Conservation (phyloP, 2,329 filamentous ascomycete genomes). For the Fusarium domesticum region DNA sequence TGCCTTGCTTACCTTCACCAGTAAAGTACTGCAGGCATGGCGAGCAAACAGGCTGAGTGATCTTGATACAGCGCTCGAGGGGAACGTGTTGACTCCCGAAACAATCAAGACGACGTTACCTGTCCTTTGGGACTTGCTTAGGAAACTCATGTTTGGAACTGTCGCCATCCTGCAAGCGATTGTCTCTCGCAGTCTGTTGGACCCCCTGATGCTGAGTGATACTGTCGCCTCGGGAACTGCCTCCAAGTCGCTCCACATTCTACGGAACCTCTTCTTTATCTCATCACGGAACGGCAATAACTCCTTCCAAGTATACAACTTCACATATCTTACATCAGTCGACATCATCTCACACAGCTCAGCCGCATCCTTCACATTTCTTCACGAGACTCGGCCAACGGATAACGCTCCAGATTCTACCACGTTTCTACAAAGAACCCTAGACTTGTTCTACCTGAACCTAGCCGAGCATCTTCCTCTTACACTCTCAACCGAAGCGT, state of each 20-base stretch:
- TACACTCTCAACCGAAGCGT: conserved; percentile 61
- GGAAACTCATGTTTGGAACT: conserved; percentile 70
- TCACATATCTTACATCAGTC: conserved; percentile 77
- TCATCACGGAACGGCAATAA: conserved; percentile 69
- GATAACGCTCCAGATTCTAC: conserved; percentile 32
- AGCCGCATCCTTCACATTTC: conserved; percentile 61
- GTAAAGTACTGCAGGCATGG: conserved; percentile 69
- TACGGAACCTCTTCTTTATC: conserved; percentile 80
- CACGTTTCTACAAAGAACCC: conserved; percentile 57
- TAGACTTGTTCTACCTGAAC: conserved; percentile 89
- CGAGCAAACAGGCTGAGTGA: conserved; percentile 68
- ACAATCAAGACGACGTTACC: conserved; percentile 66
- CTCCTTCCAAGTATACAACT: conserved; percentile 79
- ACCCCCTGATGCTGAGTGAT: conserved; percentile 45
- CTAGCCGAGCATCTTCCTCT: conserved; percentile 79
- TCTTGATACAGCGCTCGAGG: conserved; percentile 67
- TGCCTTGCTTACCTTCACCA: conserved; percentile 64
- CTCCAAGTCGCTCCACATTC: conserved; percentile 65
- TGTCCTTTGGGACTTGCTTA: conserved; percentile 70
- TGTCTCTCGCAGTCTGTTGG: conserved; percentile 60
- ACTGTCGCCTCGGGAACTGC: conserved; percentile 60
- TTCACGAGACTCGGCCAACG: conserved; percentile 56
- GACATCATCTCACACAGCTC: conserved; percentile 76
- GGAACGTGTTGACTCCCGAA: conserved; percentile 59
- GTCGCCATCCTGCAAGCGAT: conserved; percentile 74